phyloP scores from a whole-genome alignment of 1,139 yeast genomes.

The Nematodospora anomalae region DNA sequence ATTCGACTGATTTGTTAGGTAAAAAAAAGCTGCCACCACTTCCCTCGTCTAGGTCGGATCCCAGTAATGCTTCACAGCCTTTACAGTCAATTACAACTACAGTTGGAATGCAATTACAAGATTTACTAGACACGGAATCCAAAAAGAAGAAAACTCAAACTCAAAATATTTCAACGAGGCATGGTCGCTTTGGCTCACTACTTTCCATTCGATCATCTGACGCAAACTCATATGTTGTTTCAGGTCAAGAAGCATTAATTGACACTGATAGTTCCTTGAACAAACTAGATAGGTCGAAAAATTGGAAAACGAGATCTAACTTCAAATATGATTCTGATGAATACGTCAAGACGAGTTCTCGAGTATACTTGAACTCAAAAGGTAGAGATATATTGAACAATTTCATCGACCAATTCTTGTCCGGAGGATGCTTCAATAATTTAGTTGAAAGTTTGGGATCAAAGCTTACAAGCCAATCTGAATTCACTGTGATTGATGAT shows the following conservation, averaged over 20 bases:
- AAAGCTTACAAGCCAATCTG: slow-evolving; percentile 18
- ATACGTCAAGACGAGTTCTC: slow-evolving; percentile 25
- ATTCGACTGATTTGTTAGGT: slow-evolving; percentile 25
- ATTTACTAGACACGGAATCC: slow-evolving; percentile 59
- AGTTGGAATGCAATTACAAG: slow-evolving; percentile 46
- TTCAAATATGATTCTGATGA: slow-evolving; percentile 49
- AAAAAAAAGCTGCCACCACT: slow-evolving; percentile 2
- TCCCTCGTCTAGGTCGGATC: slow-evolving; percentile 1
- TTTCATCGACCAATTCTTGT: slow-evolving; percentile 52
- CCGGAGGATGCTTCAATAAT: slow-evolving; percentile 76
- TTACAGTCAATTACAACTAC: slow-evolving; percentile 25
- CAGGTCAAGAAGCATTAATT: slow-evolving; percentile 71
- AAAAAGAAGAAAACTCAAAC: slow-evolving; percentile 51
- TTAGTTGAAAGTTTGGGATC: slow-evolving; percentile 39
- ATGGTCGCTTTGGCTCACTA: slow-evolving; percentile 88
- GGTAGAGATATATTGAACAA: slow-evolving; percentile 41
- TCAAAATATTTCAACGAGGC: slow-evolving; percentile 66
- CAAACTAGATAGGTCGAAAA: slow-evolving; percentile 64
- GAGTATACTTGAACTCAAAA: slow-evolving; percentile 32
- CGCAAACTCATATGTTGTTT: slow-evolving; percentile 59
- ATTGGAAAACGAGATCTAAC: slow-evolving; percentile 54
- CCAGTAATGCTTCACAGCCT: slow-evolving; percentile 14
- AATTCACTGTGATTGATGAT: slow-evolving; percentile 38
- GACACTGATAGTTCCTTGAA: slow-evolving; percentile 50
- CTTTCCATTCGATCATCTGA: slow-evolving; percentile 63